Evolutionary conservation across 306 rosid species (phyloP).

Genomic region (Prunus padus): DNA sequence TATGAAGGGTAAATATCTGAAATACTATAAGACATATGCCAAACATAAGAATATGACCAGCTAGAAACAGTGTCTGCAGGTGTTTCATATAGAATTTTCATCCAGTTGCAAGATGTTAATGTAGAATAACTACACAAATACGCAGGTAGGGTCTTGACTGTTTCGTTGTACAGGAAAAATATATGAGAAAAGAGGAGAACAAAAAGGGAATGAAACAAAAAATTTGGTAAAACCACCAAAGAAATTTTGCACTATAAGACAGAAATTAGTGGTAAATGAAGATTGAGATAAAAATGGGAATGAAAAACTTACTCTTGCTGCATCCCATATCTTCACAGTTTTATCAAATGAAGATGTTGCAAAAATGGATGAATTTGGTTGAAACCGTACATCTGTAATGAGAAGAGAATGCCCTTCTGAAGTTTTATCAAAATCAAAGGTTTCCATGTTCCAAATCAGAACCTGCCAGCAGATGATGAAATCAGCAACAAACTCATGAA

Average conservation of each 20-base stretch:
- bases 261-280: background rate
- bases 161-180: background rate
- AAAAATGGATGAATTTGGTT: constrained; percentile 46
- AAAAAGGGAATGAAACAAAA: background rate
- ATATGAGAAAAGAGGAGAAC: background rate
- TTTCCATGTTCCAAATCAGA: constrained; percentile 61
- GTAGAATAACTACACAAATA: no score
- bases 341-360: constrained; percentile 71
- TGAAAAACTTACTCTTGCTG: constrained; percentile 44
- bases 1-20: no score
- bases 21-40: no score
- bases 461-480: constrained; percentile 37
- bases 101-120: no score
- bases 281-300: constrained; percentile 19
- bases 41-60: no score
- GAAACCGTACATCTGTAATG: constrained; percentile 63
- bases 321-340: constrained; percentile 65
- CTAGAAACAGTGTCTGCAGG: no score
- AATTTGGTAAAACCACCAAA: no score
- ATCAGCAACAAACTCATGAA: constrained; percentile 27
- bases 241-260: background rate
- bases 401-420: constrained; percentile 48
- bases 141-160: no score
- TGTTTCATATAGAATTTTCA: no score
- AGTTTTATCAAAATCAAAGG: constrained; percentile 32